Conservation (phyloP, 495 filamentous ascomycete species). For the Lepidopterella palustris region DNA sequence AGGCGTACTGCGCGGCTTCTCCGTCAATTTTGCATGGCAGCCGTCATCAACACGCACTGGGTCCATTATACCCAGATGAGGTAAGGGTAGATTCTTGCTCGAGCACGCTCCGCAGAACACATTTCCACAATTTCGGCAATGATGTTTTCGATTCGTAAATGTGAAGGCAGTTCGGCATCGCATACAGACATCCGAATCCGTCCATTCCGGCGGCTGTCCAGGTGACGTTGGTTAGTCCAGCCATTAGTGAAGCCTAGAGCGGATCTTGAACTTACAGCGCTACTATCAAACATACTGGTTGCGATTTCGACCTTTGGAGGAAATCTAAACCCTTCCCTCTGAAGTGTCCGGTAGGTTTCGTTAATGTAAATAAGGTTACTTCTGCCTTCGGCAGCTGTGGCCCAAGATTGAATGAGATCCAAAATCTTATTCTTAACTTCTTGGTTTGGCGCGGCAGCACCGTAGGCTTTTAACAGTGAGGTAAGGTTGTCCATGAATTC, state of each 20-base stretch:
- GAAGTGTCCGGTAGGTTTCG: constrained; percentile 75
- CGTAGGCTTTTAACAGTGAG: constrained; percentile 75
- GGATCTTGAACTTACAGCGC: constrained; percentile 61
- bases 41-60: constrained; percentile 96
- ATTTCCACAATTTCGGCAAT: constrained; percentile 95
- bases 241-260: background rate
- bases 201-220: constrained; percentile 87
- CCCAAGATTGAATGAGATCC: constrained; percentile 90
- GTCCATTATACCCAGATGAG: constrained; percentile 86
- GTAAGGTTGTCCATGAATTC: constrained; percentile 98
- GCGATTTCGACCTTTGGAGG: constrained; percentile 81
- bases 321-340: constrained; percentile 80
- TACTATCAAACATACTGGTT: constrained; percentile 94
- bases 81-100: constrained; percentile 78
- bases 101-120: constrained; percentile 94
- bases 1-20: constrained; percentile 50
- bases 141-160: constrained; percentile 96
- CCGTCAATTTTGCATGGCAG: constrained; percentile 82
- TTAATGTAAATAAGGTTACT: constrained; percentile 77
- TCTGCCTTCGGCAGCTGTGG: constrained; percentile 79
- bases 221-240: constrained; percentile 7
- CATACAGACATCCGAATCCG: constrained; percentile 98
- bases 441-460: constrained; percentile 66
- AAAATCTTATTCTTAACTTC: constrained; percentile 86
- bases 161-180: constrained; percentile 90